A percentile compares a stretch with the other conserved stretches of the same genome.
These are phyloP conservation scores for Pseudogymnoascus sp. DNA, from an alignment of 2,329 filamentous ascomycete species.

Conservation along the genomic window DNA sequence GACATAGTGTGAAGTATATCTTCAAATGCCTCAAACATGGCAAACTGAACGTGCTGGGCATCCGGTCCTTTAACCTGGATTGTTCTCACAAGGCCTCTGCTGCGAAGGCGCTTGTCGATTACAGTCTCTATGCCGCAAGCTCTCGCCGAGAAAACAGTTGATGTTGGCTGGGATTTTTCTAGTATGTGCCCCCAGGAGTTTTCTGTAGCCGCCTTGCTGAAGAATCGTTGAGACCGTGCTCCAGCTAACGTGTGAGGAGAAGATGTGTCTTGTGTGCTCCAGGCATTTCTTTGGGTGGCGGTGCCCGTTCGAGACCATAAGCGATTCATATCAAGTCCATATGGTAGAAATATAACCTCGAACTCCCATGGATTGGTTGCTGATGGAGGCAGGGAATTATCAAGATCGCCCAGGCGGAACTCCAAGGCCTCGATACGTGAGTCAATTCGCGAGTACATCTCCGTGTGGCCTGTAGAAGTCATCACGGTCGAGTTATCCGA, in stretches of 20 bases:
- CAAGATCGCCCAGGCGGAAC: conserved; percentile 25
- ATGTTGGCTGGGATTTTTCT: conserved; percentile 36
- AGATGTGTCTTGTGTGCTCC: conserved; percentile 28
- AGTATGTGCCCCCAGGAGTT: neutral
- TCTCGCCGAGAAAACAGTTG: conserved; percentile 46
- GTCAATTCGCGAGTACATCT: conserved; percentile 36
- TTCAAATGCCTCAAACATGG: conserved; percentile 55
- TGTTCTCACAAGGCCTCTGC: conserved; percentile 61
- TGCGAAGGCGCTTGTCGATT: conserved; percentile 63
- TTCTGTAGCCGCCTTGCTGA: neutral
- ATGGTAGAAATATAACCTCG: conserved; percentile 69
- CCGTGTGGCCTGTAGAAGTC: conserved; percentile 28
- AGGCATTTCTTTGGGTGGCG: neutral
- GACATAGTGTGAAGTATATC: conserved; percentile 38
- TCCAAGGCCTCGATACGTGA: conserved; percentile 40
- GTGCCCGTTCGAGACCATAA: conserved; percentile 36
- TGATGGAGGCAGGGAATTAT: conserved; percentile 43
- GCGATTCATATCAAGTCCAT: conserved; percentile 44
- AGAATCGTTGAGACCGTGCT: conserved; percentile 17
- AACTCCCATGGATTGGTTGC: conserved; percentile 59
- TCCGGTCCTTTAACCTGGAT: conserved; percentile 54
- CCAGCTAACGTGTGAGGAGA: neutral
- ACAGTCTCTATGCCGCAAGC: conserved; percentile 56
- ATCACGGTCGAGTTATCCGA: conserved; percentile 31
- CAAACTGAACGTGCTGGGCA: conserved; percentile 57